Conservation (phyloP, 2,329 filamentous ascomycete species). For the Sodiomyces alkalinus region DNA sequence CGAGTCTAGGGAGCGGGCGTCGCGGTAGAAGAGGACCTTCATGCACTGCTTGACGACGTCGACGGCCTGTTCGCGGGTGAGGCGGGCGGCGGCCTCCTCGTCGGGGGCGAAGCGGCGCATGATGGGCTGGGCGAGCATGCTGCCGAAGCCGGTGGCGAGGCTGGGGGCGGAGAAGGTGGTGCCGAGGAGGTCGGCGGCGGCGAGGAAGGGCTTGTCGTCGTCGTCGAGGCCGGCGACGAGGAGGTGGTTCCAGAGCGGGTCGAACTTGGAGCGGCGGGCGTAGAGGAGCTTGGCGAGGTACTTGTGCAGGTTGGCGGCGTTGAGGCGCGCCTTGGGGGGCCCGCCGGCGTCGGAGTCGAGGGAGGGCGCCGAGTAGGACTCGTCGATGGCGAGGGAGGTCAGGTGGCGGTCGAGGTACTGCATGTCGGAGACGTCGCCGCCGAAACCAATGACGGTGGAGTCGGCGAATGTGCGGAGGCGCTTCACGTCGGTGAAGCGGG, state of each 20-base stretch:
- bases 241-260: constrained; percentile 94
- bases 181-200: constrained; percentile 79
- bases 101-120: constrained; percentile 73
- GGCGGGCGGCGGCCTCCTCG: constrained; percentile 56
- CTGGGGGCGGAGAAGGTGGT: constrained; percentile 82
- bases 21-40: constrained; percentile 96
- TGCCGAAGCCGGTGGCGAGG: constrained; percentile 84
- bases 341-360: constrained; percentile 1
- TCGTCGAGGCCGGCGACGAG: constrained; percentile 81
- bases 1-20: constrained; percentile 79
- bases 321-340: constrained; percentile 37
- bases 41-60: constrained; percentile 80
- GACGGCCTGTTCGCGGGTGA: constrained; percentile 67
- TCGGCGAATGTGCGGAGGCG: constrained; percentile 81
- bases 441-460: constrained; percentile 77
- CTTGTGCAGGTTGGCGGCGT: constrained; percentile 88
- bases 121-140: constrained; percentile 84
- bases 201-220: constrained; percentile 71
- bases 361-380: constrained; percentile 54
- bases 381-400: constrained; percentile 69
- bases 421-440: constrained; percentile 97
- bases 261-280: constrained; percentile 84
- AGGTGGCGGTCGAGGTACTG: constrained; percentile 93
- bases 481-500: constrained; percentile 93
- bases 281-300: constrained; percentile 96